Evolutionary conservation across 176 grass and related monocot genomes (phyloP).

Genomic region (Musa schizocarpa): DNA sequence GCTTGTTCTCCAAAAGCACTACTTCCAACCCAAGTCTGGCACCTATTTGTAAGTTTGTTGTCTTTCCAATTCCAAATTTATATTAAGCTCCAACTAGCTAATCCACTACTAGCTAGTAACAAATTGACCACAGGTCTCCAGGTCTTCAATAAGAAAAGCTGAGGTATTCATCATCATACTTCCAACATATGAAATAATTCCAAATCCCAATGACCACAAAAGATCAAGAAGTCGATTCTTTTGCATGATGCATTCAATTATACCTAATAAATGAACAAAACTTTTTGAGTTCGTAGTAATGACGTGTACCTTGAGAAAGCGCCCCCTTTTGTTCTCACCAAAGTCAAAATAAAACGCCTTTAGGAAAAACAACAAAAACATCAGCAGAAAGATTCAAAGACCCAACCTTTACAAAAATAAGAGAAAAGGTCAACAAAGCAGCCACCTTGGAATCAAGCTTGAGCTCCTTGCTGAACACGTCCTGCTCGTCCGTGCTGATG

Average conservation of each 20-base stretch:
- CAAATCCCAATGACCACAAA: background rate
- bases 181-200: background rate
- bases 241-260: too few species aligned
- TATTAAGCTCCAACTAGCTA: background rate
- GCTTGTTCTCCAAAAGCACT: too few species aligned
- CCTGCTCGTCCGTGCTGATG: constrained; percentile 82
- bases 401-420: background rate
- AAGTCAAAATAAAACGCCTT: constrained; percentile 97
- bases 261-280: background rate
- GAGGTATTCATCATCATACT: background rate
- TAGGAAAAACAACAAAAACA: constrained; percentile 13
- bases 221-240: background rate
- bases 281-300: background rate
- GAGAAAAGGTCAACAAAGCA: background rate
- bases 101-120: background rate
- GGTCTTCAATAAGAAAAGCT: background rate
- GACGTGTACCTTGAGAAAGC: constrained; percentile 75
- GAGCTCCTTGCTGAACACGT: constrained; percentile 92
- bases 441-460: constrained; percentile 79
- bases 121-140: too few species aligned
- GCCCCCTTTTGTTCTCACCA: constrained; percentile 96
- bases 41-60: background rate
- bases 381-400: background rate
- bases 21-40: background rate
- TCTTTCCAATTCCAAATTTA: background rate